These are phyloP conservation scores for Chlorella sp. DNA, from an alignment of 139 green algal species.

Conservation along the genomic window DNA sequence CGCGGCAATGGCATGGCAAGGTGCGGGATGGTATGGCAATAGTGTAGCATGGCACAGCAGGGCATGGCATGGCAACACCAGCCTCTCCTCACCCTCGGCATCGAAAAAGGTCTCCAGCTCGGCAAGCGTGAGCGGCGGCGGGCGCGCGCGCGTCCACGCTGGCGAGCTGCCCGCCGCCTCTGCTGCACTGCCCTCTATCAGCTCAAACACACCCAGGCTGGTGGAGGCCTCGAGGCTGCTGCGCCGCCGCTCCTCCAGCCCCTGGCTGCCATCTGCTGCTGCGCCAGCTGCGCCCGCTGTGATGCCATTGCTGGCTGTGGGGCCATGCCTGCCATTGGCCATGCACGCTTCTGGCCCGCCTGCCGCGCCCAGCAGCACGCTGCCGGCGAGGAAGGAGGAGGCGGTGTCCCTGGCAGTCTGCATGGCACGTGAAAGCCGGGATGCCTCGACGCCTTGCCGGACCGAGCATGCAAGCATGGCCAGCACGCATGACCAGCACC, in stretches of 20 bases:
- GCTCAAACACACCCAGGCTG: slow-evolving; percentile 69
- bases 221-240: slow-evolving; percentile 47
- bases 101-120: slow-evolving; percentile 65
- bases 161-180: background rate
- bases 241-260: background rate
- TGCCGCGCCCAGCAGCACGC: slow-evolving; percentile 10
- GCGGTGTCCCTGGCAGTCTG: slow-evolving; percentile 22
- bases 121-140: slow-evolving; percentile 32
- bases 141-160: background rate
- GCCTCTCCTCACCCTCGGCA: slow-evolving; percentile 24
- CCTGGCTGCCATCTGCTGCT: background rate
- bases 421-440: background rate
- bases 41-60: no score
- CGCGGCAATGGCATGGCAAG: background rate
- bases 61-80: background rate
- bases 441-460: no score
- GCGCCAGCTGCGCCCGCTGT: background rate
- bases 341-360: no score
- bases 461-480: no score
- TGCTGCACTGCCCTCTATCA: slow-evolving; percentile 57
- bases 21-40: no score
- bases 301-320: background rate
- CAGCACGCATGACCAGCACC: no score
- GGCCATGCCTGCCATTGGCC: background rate
- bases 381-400: slow-evolving; percentile 3